Evolutionary conservation across 495 filamentous ascomycete species (phyloP).

Genomic region (Clavariopsis aquatica): DNA sequence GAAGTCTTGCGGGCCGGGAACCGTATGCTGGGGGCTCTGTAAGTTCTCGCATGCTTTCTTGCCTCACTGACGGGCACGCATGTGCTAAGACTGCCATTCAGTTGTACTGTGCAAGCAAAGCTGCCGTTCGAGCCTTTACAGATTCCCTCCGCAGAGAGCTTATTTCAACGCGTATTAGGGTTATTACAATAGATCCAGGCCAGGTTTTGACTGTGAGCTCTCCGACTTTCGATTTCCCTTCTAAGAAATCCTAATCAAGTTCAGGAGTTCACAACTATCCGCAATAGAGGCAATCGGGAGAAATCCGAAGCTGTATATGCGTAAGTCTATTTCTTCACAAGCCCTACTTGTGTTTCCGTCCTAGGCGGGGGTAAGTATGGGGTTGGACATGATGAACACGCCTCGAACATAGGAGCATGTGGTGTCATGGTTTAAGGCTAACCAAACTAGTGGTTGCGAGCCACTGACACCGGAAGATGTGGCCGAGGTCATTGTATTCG

Average conservation of each 20-base stretch:
- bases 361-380: too few species aligned
- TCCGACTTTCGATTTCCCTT: background rate
- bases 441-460: constrained; percentile 62
- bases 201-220: constrained; percentile 78
- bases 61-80: background rate
- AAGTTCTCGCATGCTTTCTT: background rate
- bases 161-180: constrained; percentile 77
- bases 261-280: constrained; percentile 84
- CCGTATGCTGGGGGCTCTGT: constrained; percentile 77
- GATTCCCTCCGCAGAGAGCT: constrained; percentile 87
- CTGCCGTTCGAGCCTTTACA: constrained; percentile 85
- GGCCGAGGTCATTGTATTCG: constrained; percentile 89
- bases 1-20: constrained; percentile 89
- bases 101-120: constrained; percentile 97
- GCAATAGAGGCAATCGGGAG: constrained; percentile 85
- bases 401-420: too few species aligned
- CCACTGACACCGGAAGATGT: constrained; percentile 93
- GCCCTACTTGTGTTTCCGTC: too few species aligned
- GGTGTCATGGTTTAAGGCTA: background rate
- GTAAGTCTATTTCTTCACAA: background rate
- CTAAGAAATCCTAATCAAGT: background rate
- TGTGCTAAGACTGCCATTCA: background rate
- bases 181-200: constrained; percentile 92
- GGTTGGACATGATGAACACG: too few species aligned
- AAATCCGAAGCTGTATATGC: constrained; percentile 93